Evolutionary conservation across 2,329 filamentous ascomycete species (phyloP), one percentile per base, ranked within the genome.

Genomic region (Fusarium sp.): DNA sequence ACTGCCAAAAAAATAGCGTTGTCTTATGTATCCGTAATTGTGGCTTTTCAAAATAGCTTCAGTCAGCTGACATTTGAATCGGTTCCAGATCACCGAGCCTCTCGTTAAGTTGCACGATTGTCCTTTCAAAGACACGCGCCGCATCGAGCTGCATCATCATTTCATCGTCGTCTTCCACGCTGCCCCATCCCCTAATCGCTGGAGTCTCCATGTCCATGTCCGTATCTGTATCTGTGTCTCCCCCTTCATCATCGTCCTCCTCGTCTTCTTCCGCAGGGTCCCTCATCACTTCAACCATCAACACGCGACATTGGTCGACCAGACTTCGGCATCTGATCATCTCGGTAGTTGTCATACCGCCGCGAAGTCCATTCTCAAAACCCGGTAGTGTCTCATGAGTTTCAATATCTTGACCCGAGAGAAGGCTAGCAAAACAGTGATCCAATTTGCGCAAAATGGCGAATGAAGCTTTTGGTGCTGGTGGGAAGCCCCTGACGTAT

Each of bases 311-410:
- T 70, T 91, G 87, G 76, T 97, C 92, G 1, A 94, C 92, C 30
- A 97, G 82, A 75, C 92, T 93, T 76, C 92, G 91, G 69, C 94
- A 91, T 42, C 95, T 88, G 10, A 98, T 94, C 85, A 96, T 97
- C 78, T 98, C 94, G 1, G 92, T 95, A 20, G 81, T 83, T 2
- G 90, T 94, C 83, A 93, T 91, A 1, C 93, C 91, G 0, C 90
- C 88, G 1, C 84, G 80, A 7, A 85, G 81, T 1, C 87, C 87
- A 9, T 82, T 84, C 69, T 89, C 87, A 67, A 94, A 94, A 0
- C 94, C 93, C 0, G 93, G 90, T 2, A 97, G 82, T 0, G 83
- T 74, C 41, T 90, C 87, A 0, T 87, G 86, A 0, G 90, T 90
- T 16, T 90, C 87, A 6, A 90, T 80, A 74, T 97, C 90, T 61